phyloP scores from a whole-genome alignment of 208 protist genomes.

The Acanthamoeba lenticulata region DNA sequence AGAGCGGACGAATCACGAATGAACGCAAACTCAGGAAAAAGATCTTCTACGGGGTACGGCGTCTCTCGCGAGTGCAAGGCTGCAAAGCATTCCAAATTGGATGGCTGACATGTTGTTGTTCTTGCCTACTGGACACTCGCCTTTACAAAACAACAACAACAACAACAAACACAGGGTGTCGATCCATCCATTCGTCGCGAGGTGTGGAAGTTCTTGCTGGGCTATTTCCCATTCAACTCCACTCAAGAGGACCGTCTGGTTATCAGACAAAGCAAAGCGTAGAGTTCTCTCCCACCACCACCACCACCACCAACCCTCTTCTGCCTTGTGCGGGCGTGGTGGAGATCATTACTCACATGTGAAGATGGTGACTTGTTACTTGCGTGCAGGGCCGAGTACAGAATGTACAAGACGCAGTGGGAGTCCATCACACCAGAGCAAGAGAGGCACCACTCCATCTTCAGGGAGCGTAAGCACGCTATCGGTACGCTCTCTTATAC shows the following conservation, averaged over 20 bases:
- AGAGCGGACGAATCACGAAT: neutral
- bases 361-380: neutral
- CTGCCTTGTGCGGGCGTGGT: no score
- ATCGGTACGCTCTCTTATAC: no score
- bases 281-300: neutral
- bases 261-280: neutral
- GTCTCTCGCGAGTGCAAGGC: no score
- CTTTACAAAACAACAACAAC: no score
- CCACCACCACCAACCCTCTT: no score
- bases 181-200: constrained; percentile 14
- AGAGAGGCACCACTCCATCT: constrained; percentile 1
- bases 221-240: constrained; percentile 15
- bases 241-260: neutral
- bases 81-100: neutral
- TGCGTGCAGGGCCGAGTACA: neutral
- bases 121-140: neutral
- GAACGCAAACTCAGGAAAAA: constrained; percentile 49
- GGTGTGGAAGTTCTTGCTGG: constrained; percentile 53
- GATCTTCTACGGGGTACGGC: constrained; percentile 46
- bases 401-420: constrained; percentile 59
- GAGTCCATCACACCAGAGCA: constrained; percentile 42
- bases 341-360: no score
- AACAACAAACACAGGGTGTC: constrained; percentile 24
- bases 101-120: neutral
- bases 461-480: constrained; percentile 18